Percentiles rank a stretch among this genome's conserved stretches.
These are phyloP conservation scores for Shiraia sp. DNA, from an alignment of 2,329 filamentous ascomycete genomes.

Conservation along the genomic window DNA sequence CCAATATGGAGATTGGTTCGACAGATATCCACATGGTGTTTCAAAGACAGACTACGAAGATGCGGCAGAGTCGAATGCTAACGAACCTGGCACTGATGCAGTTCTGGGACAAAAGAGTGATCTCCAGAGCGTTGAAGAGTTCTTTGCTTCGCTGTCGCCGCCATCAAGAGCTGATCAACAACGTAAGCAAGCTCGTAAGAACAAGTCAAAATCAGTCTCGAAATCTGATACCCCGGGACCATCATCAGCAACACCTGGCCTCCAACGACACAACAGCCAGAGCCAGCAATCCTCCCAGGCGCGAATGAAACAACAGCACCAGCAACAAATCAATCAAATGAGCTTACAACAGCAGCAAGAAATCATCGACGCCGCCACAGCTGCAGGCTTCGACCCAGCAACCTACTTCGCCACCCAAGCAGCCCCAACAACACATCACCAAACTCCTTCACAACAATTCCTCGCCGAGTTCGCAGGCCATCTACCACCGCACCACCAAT, in stretches of 20 bases:
- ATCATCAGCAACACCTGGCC: conserved; percentile 20
- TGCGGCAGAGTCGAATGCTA: conserved; percentile 67
- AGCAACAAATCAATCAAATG: conserved; percentile 34
- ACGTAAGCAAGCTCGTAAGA: conserved; percentile 56
- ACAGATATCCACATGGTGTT: conserved; percentile 89
- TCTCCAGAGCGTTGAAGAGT: conserved; percentile 92
- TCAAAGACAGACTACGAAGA: conserved; percentile 83
- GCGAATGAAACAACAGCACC: too few relatives aligned
- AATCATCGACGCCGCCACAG: conserved; percentile 25
- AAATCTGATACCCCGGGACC: conserved; percentile 31
- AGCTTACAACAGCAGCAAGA: conserved; percentile 38
- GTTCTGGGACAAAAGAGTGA: conserved; percentile 87
- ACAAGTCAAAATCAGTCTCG: conserved; percentile 43
- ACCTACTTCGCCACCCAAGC: conserved; percentile 30
- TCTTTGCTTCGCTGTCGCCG: conserved; percentile 80
- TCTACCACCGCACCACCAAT: conserved; percentile 46
- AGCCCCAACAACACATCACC: conserved; percentile 5
- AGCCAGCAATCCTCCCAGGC: conserved; percentile 26
- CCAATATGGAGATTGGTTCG: conserved; percentile 98
- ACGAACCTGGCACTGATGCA: conserved; percentile 81
- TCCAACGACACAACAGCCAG: conserved; percentile 24
- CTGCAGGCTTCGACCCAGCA: conserved; percentile 32
- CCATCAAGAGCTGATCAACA: conserved; percentile 52
- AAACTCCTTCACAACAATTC: conserved; percentile 35
- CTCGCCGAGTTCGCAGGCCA: conserved; percentile 54